phyloP scores from a whole-genome alignment of 1,139 yeast genomes.

The Debaryomyces robertsiae region DNA sequence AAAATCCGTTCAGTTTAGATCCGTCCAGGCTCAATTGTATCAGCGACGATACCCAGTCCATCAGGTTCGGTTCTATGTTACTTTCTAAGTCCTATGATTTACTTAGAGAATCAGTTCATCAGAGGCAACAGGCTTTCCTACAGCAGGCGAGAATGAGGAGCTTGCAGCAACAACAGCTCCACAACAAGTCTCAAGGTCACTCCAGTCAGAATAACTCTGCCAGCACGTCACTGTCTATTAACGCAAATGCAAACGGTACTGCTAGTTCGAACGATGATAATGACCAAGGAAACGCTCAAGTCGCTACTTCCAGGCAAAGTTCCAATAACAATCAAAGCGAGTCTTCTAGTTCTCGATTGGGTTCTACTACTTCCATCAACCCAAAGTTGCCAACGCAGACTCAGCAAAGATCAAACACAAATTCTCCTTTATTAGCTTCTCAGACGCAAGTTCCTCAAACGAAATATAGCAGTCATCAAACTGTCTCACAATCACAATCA shows the following conservation, averaged over 20 bases:
- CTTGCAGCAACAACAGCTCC: conserved; percentile 42
- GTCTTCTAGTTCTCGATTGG: neutral
- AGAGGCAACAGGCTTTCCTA: conserved; percentile 43
- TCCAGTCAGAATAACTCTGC: conserved; percentile 37
- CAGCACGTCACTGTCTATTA: neutral
- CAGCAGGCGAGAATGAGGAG: conserved; percentile 52
- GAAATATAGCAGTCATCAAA: neutral
- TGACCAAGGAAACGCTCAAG: neutral
- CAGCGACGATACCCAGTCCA: conserved; percentile 83
- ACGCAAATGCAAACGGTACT: conserved; percentile 3
- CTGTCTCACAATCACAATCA: conserved; percentile 1
- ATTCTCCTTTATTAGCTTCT: conserved; percentile 15
- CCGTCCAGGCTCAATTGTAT: conserved; percentile 76
- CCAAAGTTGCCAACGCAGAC: conserved; percentile 11
- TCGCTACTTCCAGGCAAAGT: neutral
- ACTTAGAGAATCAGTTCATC: conserved; percentile 54
- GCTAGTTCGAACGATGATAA: conserved; percentile 1
- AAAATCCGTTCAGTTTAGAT: conserved; percentile 62
- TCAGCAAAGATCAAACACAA: conserved; percentile 12
- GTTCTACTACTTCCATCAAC: conserved; percentile 5
- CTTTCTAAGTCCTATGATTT: conserved; percentile 82
- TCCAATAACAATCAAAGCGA: conserved; percentile 5
- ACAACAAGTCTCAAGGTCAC: conserved; percentile 33
- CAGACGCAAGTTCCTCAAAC: conserved; percentile 9
- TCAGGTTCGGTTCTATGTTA: conserved; percentile 89